Evolutionary conservation across 139 green algal genomes (phyloP), one percentile per base, ranked within the genome.

Genomic region (Dunaliella primolecta): DNA sequence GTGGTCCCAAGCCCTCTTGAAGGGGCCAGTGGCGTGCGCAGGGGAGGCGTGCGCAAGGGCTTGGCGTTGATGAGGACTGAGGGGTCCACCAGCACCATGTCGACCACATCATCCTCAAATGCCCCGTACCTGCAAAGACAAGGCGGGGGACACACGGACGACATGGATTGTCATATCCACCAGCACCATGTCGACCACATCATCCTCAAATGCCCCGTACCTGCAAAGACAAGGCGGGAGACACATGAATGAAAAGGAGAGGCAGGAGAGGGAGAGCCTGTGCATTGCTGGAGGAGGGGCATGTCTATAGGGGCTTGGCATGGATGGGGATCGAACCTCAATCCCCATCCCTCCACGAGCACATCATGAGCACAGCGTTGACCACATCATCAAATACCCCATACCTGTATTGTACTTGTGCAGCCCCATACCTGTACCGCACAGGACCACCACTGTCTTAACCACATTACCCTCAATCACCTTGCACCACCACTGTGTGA

Each of bases 51-150:
- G 46, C 46, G 46, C 80, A 77, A 37, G n/a, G 46, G 80, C 38
- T 76, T 27, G n/a, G 84, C 85, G 15, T 81, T 87, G 32, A 91
- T 34, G 20, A 91, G 81, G 81, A 91, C 36, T 11, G 31, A 70
- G 2, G 88, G 88, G 75, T 91, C 88, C 21, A 91, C 88, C 1
- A 91, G 83, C 56, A 91, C 77, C 83, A 91, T 89, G 80, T 91
- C 88, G 0, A 89, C 85, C n/a, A 91, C 75, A 76, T 91, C 88
- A 76, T 87, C 88, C 37, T 85, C 34, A 84, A 89, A 91, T 0
- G 82, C 83, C 3, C 85, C 85, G 80, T 91, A 89, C 82, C 86
- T 89, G 86, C 64, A 82, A 23, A 1, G 30, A 2, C 3, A 2
- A 34, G 75, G 75, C 31, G 75, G 30, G 27, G n/a, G 75, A 20